Percentiles rank a stretch among this genome's conserved stretches.
These are phyloP conservation scores for Oleoguttula mirabilis DNA, from an alignment of 495 filamentous ascomycete species.

Conservation along the genomic window DNA sequence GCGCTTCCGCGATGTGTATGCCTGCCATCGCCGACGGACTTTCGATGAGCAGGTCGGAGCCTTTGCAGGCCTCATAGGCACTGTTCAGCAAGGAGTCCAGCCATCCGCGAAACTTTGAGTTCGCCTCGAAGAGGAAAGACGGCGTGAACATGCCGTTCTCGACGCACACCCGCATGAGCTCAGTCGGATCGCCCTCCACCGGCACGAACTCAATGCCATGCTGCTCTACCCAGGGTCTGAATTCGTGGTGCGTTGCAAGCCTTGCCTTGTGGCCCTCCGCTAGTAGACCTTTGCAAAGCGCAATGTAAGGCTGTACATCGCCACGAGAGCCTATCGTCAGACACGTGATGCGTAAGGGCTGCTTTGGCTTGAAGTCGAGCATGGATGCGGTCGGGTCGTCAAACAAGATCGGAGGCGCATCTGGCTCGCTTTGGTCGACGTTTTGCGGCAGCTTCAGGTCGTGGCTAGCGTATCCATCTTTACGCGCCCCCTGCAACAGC, in stretches of 20 bases:
- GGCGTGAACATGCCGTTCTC: conserved; percentile 97
- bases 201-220: conserved; percentile 87
- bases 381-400: conserved; percentile 88
- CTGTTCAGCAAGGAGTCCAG: conserved; percentile 76
- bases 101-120: conserved; percentile 83
- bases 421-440: conserved; percentile 16
- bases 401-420: conserved; percentile 66
- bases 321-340: conserved; percentile 91
- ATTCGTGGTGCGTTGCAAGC: conserved; percentile 89
- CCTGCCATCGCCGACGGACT: conserved; percentile 96
- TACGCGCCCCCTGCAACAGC: conserved; percentile 65
- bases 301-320: conserved; percentile 96
- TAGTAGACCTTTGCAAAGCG: conserved; percentile 80
- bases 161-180: conserved; percentile 90
- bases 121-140: conserved; percentile 78
- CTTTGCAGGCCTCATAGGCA: conserved; percentile 77
- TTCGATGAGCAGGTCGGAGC: conserved; percentile 82
- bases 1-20: conserved; percentile 95
- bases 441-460: conserved; percentile 42
- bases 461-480: conserved; percentile 46
- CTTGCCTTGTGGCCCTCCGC: conserved; percentile 75
- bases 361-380: conserved; percentile 81
- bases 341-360: conserved; percentile 78
- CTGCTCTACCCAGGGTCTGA: conserved; percentile 72
- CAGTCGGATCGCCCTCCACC: conserved; percentile 82